Evolutionary conservation across 2,329 filamentous ascomycete genomes (phyloP).

Genomic region (Aspergillus piperis): DNA sequence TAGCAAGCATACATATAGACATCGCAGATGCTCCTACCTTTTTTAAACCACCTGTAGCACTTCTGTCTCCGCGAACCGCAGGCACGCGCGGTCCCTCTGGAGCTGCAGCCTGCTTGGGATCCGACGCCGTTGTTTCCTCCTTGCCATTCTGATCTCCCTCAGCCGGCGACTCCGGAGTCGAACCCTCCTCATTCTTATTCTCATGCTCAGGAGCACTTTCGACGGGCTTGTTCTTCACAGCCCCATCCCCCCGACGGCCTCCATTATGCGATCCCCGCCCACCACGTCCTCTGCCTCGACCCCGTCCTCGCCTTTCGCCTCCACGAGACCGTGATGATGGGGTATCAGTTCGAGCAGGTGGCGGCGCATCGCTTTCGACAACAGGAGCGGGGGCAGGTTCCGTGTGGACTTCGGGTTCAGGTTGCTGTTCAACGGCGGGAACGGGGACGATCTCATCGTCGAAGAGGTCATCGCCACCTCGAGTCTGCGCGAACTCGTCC

Average conservation of each 20-base stretch:
- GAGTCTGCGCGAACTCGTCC: conserved; percentile 54
- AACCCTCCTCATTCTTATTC: conserved; percentile 17
- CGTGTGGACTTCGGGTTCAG: conserved; percentile 10
- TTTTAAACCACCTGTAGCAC: conserved; percentile 54
- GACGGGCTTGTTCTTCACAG: conserved; percentile 18
- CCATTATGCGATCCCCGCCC: conserved; percentile 24
- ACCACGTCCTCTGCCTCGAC: conserved; percentile 30
- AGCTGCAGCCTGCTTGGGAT: conserved; percentile 6
- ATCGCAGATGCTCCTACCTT: conserved; percentile 37
- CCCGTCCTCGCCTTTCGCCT: conserved; percentile 34
- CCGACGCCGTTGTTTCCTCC: conserved; percentile 19
- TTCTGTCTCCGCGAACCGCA: conserved; percentile 58
- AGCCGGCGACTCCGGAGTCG: conserved; percentile 1
- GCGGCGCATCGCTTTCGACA: conserved; percentile 16
- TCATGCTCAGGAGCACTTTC: conserved; percentile 18
- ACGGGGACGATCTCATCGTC: conserved; percentile 54
- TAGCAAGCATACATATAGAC: conserved; percentile 12
- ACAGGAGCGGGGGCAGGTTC: conserved; percentile 18
- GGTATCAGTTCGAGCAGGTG: conserved; percentile 24
- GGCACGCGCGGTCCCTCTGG: conserved; percentile 36
- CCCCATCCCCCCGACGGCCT: conserved; percentile 22
- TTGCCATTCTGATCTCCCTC: conserved; percentile 16
- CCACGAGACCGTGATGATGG: conserved; percentile 30
- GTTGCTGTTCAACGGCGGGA: conserved; percentile 33
- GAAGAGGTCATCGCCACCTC: conserved; percentile 53